These are phyloP conservation scores for Glaciozyma martinii DNA, from an alignment of 768 basidiomycete genomes.

Conservation along the genomic window DNA sequence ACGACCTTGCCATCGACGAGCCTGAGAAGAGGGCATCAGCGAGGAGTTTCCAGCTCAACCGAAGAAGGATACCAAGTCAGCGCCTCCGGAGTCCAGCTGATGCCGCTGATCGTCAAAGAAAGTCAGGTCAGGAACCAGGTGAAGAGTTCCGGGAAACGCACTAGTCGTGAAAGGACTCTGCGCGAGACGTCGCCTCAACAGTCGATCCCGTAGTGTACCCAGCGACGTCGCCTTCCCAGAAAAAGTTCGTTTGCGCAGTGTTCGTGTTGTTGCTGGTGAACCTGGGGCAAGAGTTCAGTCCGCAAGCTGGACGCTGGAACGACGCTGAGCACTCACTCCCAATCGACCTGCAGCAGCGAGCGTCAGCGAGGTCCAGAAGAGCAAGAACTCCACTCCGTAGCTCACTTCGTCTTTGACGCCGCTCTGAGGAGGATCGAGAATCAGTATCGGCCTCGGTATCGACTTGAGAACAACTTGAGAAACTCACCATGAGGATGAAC, in stretches of 20 bases:
- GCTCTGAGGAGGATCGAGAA: too few relatives aligned
- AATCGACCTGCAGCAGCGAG: too few relatives aligned
- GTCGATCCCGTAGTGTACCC: background rate
- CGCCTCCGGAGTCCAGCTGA: constrained; percentile 15
- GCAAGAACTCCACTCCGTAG: too few relatives aligned
- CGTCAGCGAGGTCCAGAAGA: too few relatives aligned
- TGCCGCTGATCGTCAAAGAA: constrained; percentile 13
- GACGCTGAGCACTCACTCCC: too few relatives aligned
- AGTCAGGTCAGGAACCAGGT: too few relatives aligned
- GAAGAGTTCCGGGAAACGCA: background rate
- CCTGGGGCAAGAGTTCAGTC: too few relatives aligned
- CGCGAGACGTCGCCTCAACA: background rate
- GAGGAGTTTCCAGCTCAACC: fast-evolving
- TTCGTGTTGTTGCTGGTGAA: constrained; percentile 6
- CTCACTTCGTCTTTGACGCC: constrained; percentile 16
- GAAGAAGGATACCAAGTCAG: constrained; percentile 8
- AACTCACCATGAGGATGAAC: constrained; percentile 35
- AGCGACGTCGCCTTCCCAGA: background rate
- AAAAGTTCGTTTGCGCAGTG: background rate
- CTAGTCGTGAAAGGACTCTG: constrained; percentile 18
- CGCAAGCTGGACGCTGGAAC: too few relatives aligned
- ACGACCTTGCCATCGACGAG: constrained; percentile 29
- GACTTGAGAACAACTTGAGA: too few relatives aligned
- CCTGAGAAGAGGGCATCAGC: constrained; percentile 5
- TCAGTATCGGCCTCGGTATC: background rate